phyloP scores from a whole-genome alignment of 2,329 filamentous ascomycete species.

The Arthrinium phaeospermum region DNA sequence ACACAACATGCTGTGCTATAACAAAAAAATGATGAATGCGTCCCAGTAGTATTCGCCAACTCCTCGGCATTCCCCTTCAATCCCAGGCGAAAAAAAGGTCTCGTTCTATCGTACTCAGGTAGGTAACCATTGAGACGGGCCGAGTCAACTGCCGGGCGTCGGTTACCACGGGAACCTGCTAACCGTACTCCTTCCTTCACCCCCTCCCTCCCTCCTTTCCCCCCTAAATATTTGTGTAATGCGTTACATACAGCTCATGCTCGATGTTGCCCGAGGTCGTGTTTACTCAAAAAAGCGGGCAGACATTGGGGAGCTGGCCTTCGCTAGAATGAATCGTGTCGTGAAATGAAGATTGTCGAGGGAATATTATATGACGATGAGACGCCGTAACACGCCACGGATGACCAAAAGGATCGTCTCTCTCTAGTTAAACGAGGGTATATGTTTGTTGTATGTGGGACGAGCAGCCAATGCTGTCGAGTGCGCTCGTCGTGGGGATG shows the following conservation, averaged over 20 bases:
- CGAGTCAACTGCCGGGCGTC: neutral
- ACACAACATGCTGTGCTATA: slow-evolving; percentile 1
- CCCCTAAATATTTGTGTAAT: slow-evolving; percentile 1
- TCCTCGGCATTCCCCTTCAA: neutral
- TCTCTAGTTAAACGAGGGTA: slow-evolving; percentile 18
- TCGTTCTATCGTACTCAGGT: slow-evolving; percentile 9
- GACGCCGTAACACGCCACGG: slow-evolving; percentile 17
- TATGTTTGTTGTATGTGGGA: slow-evolving; percentile 11
- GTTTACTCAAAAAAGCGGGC: slow-evolving; percentile 9
- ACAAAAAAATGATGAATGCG: slow-evolving; percentile 9
- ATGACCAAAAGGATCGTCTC: slow-evolving; percentile 3
- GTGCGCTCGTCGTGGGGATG: slow-evolving; percentile 11
- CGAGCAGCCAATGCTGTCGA: slow-evolving; percentile 17
- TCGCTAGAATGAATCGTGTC: slow-evolving; percentile 16
- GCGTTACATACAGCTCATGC: slow-evolving; percentile 3
- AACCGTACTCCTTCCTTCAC: neutral
- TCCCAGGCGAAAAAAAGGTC: neutral
- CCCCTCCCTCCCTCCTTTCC: neutral
- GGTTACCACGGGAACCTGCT: neutral
- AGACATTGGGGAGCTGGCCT: neutral
- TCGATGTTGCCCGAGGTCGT: slow-evolving; percentile 3
- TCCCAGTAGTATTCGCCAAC: slow-evolving; percentile 14
- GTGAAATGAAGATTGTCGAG: slow-evolving; percentile 16
- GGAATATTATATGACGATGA: slow-evolving; percentile 16
- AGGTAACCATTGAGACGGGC: neutral